phyloP scores from a whole-genome alignment of 140 eudicot species.

The Cichorium intybus region DNA sequence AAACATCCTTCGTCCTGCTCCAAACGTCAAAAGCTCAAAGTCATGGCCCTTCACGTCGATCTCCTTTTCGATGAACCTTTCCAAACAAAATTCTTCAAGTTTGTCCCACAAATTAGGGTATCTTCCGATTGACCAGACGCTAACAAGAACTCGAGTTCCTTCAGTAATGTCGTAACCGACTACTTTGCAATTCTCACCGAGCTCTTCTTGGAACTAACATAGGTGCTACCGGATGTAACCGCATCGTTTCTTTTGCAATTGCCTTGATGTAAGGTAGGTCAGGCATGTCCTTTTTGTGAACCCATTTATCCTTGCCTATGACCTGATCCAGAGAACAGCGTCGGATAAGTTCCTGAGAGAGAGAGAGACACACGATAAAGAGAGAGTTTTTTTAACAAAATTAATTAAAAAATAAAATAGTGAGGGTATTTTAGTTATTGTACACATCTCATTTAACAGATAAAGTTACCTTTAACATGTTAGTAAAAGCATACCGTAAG shows the following conservation, averaged over 20 bases:
- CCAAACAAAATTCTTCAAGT: constrained; percentile 65
- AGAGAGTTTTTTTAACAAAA: too few relatives aligned
- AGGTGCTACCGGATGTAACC: constrained; percentile 91
- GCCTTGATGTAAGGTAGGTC: constrained; percentile 68
- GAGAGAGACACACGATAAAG: too few relatives aligned
- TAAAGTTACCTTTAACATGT: too few relatives aligned
- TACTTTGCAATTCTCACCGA: constrained; percentile 61
- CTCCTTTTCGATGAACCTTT: constrained; percentile 56
- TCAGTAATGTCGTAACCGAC: constrained; percentile 63
- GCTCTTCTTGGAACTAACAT: constrained; percentile 70
- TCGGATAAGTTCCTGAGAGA: too few relatives aligned
- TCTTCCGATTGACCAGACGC: constrained; percentile 66
- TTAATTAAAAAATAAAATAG: too few relatives aligned
- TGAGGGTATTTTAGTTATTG: too few relatives aligned
- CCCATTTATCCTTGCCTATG: constrained; percentile 62
- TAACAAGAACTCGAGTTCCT: constrained; percentile 65
- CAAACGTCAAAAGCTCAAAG: constrained; percentile 77
- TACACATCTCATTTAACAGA: too few relatives aligned
- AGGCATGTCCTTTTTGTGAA: constrained; percentile 64
- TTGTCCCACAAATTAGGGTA: constrained; percentile 75
- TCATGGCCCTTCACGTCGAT: constrained; percentile 73
- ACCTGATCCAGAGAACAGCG: constrained; percentile 76
- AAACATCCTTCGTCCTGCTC: constrained; percentile 92
- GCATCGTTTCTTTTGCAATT: constrained; percentile 83
- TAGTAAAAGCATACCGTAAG: too few relatives aligned